Evolutionary conservation across 257 asterid genomes (phyloP).

Genomic region (Gardenia jasminoides): DNA sequence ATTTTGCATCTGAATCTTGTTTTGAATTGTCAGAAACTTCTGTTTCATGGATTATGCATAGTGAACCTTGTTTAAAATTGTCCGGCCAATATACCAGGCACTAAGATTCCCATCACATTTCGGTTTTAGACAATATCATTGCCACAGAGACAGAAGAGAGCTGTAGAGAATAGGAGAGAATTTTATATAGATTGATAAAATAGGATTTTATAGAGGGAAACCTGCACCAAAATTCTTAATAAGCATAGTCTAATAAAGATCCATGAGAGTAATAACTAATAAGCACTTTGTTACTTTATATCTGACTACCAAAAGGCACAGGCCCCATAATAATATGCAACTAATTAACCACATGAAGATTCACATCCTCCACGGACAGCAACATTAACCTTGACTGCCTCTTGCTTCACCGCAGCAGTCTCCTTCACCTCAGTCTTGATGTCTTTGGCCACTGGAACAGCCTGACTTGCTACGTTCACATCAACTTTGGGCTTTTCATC

Average conservation of each 20-base stretch:
- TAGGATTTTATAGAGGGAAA: neutral
- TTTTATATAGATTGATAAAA: too few relatives aligned
- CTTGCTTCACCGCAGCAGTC: neutral
- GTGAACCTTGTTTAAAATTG: neutral
- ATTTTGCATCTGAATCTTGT: neutral
- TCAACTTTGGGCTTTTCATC: neutral
- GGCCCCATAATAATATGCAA: neutral
- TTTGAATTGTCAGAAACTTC: neutral
- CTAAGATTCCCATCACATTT: neutral
- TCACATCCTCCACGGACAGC: neutral
- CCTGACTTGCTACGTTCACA: neutral
- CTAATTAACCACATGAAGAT: neutral
- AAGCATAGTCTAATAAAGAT: neutral
- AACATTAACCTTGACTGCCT: neutral
- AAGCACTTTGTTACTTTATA: neutral
- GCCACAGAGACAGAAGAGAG: neutral
- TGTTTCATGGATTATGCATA: too few relatives aligned
- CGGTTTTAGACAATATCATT: neutral
- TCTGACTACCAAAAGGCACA: neutral
- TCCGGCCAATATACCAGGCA: too few relatives aligned
- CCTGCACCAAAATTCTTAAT: neutral
- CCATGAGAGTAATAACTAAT: neutral
- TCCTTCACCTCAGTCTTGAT: conserved; percentile 3
- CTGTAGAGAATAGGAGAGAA: too few relatives aligned
- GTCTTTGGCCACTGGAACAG: neutral